Conservation (phyloP, 2,329 filamentous ascomycete genomes). For the Chaetomium olivaceum region DNA sequence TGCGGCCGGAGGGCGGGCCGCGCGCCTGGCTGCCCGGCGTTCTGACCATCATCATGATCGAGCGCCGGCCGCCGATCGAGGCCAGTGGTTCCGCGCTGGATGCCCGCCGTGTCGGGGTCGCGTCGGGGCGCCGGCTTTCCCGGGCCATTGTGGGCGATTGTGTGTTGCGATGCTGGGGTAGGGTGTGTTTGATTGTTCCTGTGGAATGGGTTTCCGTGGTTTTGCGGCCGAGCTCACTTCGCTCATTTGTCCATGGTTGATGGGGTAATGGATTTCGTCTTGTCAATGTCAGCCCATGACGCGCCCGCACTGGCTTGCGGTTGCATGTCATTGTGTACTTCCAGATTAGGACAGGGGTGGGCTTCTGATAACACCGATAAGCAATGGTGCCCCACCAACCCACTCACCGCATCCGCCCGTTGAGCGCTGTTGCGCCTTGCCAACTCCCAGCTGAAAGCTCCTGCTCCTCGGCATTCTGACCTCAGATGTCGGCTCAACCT, state of each 20-base stretch:
- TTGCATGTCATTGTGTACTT: slow-evolving; percentile 8
- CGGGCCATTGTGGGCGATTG: slow-evolving; percentile 25
- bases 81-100: slow-evolving; percentile 44
- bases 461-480: slow-evolving; percentile 3
- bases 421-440: neutral
- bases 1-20: slow-evolving; percentile 43
- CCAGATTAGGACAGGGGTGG: slow-evolving; percentile 3
- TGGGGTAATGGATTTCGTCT: neutral
- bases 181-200: neutral
- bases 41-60: slow-evolving; percentile 38
- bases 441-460: neutral
- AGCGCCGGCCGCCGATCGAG: slow-evolving; percentile 36
- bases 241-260: neutral
- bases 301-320: neutral
- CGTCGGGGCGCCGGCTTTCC: slow-evolving; percentile 27
- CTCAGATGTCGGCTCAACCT: neutral
- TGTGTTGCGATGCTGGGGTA: neutral
- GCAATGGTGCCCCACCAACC: neutral
- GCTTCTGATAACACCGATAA: slow-evolving; percentile 11
- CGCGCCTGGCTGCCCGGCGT: slow-evolving; percentile 43
- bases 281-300: neutral
- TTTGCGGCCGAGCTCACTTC: neutral
- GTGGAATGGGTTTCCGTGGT: neutral
- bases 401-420: neutral
- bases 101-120: slow-evolving; percentile 39